A percentile compares a stretch with the other conserved stretches of the same genome.
Evolutionary conservation across 371 early-diverging fungal species (phyloP).

Genomic region (Apophysomyces elegans): DNA sequence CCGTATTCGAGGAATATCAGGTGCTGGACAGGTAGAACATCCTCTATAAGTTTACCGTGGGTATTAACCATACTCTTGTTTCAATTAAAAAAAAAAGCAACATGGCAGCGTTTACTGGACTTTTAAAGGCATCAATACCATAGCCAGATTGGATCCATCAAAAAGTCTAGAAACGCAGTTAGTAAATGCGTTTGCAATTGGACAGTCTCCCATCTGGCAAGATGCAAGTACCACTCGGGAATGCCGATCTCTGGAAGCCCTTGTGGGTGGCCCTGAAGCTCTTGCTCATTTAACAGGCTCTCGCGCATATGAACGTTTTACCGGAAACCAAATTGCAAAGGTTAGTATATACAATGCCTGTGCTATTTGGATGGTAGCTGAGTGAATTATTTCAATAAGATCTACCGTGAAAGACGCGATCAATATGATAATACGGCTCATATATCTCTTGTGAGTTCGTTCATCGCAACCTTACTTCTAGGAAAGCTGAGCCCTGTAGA

Average conservation of each 20-base stretch:
- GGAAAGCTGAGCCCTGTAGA: constrained; percentile 72
- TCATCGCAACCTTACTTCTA: constrained; percentile 68
- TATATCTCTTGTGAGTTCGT: constrained; percentile 78
- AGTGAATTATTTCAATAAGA: constrained; percentile 16
- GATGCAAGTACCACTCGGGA: constrained; percentile 76
- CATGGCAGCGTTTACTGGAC: constrained; percentile 87
- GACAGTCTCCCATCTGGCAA: constrained; percentile 83
- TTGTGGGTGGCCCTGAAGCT: constrained; percentile 60
- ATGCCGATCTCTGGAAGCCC: constrained; percentile 64
- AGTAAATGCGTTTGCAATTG: constrained; percentile 59
- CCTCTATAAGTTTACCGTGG: background rate
- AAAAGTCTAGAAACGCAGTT: constrained; percentile 58
- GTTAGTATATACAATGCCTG: constrained; percentile 28
- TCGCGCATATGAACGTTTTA: constrained; percentile 80
- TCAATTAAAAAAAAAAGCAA: constrained; percentile 53
- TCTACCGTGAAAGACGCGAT: constrained; percentile 33
- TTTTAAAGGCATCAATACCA: constrained; percentile 40
- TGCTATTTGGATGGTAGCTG: background rate
- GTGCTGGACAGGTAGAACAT: constrained; percentile 69
- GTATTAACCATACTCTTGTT: background rate
- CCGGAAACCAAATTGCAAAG: constrained; percentile 78
- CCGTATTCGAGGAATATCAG: constrained; percentile 63
- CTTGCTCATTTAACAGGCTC: constrained; percentile 78
- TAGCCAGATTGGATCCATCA: constrained; percentile 37
- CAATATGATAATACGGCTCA: constrained; percentile 52